These are phyloP conservation scores for Pleurotus giganteus DNA, from an alignment of 768 basidiomycete species.

Conservation along the genomic window DNA sequence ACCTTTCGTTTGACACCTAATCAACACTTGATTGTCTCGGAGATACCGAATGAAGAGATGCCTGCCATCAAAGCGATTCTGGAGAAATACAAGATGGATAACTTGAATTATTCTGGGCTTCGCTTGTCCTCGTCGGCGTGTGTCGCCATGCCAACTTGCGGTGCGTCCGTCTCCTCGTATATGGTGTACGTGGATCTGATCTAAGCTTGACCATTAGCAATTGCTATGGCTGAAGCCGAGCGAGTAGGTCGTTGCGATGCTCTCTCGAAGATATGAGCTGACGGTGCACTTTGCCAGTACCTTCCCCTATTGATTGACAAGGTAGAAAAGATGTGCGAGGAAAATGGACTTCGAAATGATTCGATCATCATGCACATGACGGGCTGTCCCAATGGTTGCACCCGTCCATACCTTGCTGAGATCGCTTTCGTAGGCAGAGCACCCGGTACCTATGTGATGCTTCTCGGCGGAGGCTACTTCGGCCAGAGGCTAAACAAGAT, in stretches of 20 bases:
- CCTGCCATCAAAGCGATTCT: constrained; percentile 76
- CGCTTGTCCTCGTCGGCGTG: constrained; percentile 92
- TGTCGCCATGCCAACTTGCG: constrained; percentile 96
- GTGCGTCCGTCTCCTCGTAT: constrained; percentile 26
- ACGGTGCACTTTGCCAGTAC: constrained; percentile 51
- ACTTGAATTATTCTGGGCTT: constrained; percentile 73
- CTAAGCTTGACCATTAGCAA: constrained; percentile 16
- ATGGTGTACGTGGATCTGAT: background rate
- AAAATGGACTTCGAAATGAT: constrained; percentile 89
- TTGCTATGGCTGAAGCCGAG: constrained; percentile 54
- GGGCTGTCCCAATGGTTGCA: constrained; percentile 93
- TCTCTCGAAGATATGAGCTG: background rate
- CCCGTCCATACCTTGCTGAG: constrained; percentile 91
- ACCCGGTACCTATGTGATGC: constrained; percentile 88
- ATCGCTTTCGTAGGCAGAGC: constrained; percentile 97
- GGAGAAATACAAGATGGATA: constrained; percentile 86
- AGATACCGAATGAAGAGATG: constrained; percentile 72
- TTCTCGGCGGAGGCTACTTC: constrained; percentile 93
- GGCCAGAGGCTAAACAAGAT: constrained; percentile 97
- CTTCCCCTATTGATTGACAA: constrained; percentile 91
- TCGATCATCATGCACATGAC: constrained; percentile 99
- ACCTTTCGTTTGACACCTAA: constrained; percentile 92
- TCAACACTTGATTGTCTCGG: constrained; percentile 89
- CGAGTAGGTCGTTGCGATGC: constrained; percentile 32
- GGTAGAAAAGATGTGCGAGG: constrained; percentile 93